phyloP scores from a whole-genome alignment of 805 yeast species.

The Lachancea sp. region DNA sequence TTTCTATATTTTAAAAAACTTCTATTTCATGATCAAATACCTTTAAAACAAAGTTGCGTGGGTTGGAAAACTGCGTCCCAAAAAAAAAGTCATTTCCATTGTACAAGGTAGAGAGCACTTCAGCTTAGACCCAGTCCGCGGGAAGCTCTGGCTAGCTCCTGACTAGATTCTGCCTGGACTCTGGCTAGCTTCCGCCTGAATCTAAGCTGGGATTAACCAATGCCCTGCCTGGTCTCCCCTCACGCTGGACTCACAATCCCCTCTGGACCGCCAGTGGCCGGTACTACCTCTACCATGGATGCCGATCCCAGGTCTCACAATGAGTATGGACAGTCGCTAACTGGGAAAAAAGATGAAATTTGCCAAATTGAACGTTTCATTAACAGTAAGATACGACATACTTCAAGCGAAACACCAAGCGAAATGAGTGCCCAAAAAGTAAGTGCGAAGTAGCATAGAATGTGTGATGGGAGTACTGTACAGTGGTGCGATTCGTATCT shows the following conservation, averaged over 20 bases:
- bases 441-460: slow-evolving; percentile 15
- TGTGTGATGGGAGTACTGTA: background rate
- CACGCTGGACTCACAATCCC: background rate
- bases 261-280: background rate
- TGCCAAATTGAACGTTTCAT: background rate
- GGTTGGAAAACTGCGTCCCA: too few species aligned
- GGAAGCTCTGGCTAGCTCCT: background rate
- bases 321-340: too few species aligned
- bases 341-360: slow-evolving; percentile 7
- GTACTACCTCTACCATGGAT: too few species aligned
- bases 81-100: too few species aligned
- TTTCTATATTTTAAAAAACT: too few species aligned
- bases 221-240: background rate
- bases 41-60: too few species aligned
- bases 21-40: too few species aligned
- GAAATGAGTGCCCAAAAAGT: slow-evolving; percentile 35
- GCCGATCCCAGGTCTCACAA: too few species aligned
- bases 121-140: too few species aligned
- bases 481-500: too few species aligned
- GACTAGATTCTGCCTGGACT: background rate
- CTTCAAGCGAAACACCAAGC: slow-evolving; percentile 15
- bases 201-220: background rate
- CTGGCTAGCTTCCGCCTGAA: background rate
- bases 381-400: background rate
- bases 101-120: too few species aligned